A percentile compares a stretch with the other conserved stretches of the same genome.
phyloP scores from a whole-genome alignment of 2,329 filamentous ascomycete genomes.

The Daldinia eschscholtzii region DNA sequence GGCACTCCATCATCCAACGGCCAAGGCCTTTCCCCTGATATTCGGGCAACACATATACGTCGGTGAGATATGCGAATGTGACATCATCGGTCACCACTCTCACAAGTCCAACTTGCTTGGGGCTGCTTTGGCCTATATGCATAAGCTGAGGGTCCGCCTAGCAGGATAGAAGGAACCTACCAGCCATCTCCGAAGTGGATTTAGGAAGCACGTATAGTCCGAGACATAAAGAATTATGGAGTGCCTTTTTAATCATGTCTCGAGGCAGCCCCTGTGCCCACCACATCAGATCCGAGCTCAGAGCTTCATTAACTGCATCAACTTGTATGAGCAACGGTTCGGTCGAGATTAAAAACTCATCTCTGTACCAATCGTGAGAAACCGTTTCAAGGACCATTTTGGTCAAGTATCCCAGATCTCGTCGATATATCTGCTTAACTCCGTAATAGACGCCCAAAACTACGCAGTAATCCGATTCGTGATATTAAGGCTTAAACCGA shows the following conservation, averaged over 20 bases:
- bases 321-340: slow-evolving; percentile 68
- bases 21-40: slow-evolving; percentile 66
- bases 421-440: not conserved
- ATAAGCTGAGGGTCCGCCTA: slow-evolving; percentile 14
- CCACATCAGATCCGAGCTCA: slow-evolving; percentile 69
- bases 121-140: slow-evolving; percentile 40
- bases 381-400: slow-evolving; percentile 47
- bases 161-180: slow-evolving; percentile 40
- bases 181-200: slow-evolving; percentile 52
- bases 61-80: slow-evolving; percentile 75
- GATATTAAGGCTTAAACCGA: not conserved
- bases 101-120: slow-evolving; percentile 64
- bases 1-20: slow-evolving; percentile 65
- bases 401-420: not conserved
- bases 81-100: slow-evolving; percentile 77
- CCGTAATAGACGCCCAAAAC: not conserved
- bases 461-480: not conserved
- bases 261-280: slow-evolving; percentile 69
- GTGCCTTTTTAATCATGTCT: slow-evolving; percentile 61
- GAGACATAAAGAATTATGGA: slow-evolving; percentile 71
- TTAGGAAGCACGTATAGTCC: slow-evolving; percentile 63
- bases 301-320: slow-evolving; percentile 66
- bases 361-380: slow-evolving; percentile 62
- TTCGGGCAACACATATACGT: slow-evolving; percentile 66
- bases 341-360: slow-evolving; percentile 72